These are phyloP conservation scores for Rhizophagus prolifer DNA, from an alignment of 192 early-diverging fungal species.

Conservation along the genomic window DNA sequence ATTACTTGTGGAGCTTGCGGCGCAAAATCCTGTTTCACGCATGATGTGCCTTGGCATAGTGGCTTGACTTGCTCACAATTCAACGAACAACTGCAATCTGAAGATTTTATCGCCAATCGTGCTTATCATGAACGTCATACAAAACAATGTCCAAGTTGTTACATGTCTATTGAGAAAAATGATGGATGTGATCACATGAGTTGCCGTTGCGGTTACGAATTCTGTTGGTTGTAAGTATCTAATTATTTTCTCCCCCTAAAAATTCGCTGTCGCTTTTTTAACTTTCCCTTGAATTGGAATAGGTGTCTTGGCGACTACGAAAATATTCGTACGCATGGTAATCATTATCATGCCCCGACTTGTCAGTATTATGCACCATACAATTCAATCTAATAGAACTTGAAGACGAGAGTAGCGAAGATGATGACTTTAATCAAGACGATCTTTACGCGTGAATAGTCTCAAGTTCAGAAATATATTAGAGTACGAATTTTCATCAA, in stretches of 20 bases:
- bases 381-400: background rate
- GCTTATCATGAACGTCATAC: conserved; percentile 24
- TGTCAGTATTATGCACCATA: conserved; percentile 27
- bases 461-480: no score
- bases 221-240: conserved; percentile 29
- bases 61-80: conserved; percentile 10
- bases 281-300: conserved; percentile 6
- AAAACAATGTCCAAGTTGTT: conserved; percentile 18
- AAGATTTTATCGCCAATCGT: conserved; percentile 14
- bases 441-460: no score
- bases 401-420: background rate
- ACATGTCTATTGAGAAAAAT: conserved; percentile 18
- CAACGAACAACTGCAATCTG: background rate
- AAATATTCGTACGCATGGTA: conserved; percentile 17
- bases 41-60: conserved; percentile 24
- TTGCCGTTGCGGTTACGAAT: conserved; percentile 23
- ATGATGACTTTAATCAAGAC: background rate
- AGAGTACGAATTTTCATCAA: no score
- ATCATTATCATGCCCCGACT: conserved; percentile 16
- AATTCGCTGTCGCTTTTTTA: background rate
- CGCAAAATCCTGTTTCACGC: conserved; percentile 23
- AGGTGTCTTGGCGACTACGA: conserved; percentile 20
- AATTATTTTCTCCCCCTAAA: background rate
- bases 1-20: conserved; percentile 20
- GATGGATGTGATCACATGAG: conserved; percentile 24